A percentile compares a stretch with the other conserved stretches of the same genome.
Evolutionary conservation across 2,329 filamentous ascomycete species (phyloP).

Genomic region (Fusarium avenaceum): DNA sequence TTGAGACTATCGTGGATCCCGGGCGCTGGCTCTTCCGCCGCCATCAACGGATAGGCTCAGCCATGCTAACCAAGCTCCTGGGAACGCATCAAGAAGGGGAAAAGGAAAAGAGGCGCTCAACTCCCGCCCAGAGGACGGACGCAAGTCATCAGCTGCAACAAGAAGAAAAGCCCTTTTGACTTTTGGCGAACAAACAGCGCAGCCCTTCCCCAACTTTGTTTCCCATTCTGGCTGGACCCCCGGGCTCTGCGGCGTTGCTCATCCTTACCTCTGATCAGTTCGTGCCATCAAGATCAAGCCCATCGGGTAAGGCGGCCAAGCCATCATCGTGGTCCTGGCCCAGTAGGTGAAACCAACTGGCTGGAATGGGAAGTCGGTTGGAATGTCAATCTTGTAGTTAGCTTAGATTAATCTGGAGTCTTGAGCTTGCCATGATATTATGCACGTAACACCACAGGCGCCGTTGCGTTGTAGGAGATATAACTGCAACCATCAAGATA

Average conservation of each 20-base stretch:
- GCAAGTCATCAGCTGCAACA: conserved; percentile 36
- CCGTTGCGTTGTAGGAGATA: background rate
- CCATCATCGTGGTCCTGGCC: conserved; percentile 29
- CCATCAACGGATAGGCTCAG: conserved; percentile 54
- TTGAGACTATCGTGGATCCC: conserved; percentile 44
- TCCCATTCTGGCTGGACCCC: conserved; percentile 9
- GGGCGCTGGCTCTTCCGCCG: conserved; percentile 47
- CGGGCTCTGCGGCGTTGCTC: conserved; percentile 21
- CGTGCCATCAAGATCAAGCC: conserved; percentile 36
- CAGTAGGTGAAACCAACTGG: conserved; percentile 37
- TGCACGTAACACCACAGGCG: background rate
- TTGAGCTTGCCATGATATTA: conserved; percentile 17
- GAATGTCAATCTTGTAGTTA: conserved; percentile 33
- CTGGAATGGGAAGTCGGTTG: conserved; percentile 44
- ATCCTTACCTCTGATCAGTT: conserved; percentile 29
- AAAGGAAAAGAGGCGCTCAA: conserved; percentile 49
- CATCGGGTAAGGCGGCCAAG: conserved; percentile 42
- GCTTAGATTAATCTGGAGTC: conserved; percentile 10
- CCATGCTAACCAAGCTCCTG: conserved; percentile 53
- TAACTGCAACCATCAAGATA: too few relatives aligned
- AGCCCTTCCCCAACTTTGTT: conserved; percentile 5
- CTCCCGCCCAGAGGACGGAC: conserved; percentile 41
- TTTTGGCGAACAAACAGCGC: conserved; percentile 22
- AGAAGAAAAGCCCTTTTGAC: conserved; percentile 16
- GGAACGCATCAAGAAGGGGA: conserved; percentile 45